A percentile compares a stretch with the other conserved stretches of the same genome.
phyloP scores from a whole-genome alignment of 2,329 filamentous ascomycete species.

The Cladosporium sp. region DNA sequence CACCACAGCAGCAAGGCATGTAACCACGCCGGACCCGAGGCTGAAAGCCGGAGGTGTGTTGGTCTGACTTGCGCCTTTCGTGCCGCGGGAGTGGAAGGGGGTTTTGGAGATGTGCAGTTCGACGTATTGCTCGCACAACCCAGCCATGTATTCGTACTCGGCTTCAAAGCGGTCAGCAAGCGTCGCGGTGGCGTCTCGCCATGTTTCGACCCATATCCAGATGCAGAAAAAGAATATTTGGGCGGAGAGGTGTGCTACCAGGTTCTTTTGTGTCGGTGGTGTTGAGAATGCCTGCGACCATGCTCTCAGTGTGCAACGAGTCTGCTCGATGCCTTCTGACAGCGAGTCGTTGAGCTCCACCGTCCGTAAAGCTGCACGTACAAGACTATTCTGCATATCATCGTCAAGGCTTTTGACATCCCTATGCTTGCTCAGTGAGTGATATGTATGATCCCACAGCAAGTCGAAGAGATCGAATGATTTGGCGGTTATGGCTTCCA shows the following conservation, averaged over 20 bases:
- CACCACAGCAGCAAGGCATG: slow-evolving; percentile 9
- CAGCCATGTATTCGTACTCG: slow-evolving; percentile 10
- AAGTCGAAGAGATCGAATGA: background rate
- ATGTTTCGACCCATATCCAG: slow-evolving; percentile 8
- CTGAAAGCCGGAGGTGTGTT: slow-evolving; percentile 5
- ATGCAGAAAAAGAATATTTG: slow-evolving; percentile 14
- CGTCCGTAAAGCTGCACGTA: background rate
- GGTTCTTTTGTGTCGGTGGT: background rate
- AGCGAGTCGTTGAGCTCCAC: background rate
- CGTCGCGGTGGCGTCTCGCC: slow-evolving; percentile 11
- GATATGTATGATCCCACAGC: background rate
- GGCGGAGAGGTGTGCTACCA: background rate
- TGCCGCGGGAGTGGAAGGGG: background rate
- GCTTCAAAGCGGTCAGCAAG: slow-evolving; percentile 11
- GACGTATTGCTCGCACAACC: slow-evolving; percentile 11
- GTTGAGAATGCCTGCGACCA: background rate
- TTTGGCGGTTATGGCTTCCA: background rate
- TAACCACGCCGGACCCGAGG: slow-evolving; percentile 6
- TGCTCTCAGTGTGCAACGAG: background rate
- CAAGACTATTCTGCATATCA: background rate
- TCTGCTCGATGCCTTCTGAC: background rate
- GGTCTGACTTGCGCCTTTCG: background rate
- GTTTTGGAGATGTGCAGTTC: background rate
- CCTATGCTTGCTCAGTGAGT: background rate
- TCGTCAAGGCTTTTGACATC: background rate